Base-by-base conservation (phyloP, 345 rosid genomes). In the Stellera chamaejasme region DNA sequence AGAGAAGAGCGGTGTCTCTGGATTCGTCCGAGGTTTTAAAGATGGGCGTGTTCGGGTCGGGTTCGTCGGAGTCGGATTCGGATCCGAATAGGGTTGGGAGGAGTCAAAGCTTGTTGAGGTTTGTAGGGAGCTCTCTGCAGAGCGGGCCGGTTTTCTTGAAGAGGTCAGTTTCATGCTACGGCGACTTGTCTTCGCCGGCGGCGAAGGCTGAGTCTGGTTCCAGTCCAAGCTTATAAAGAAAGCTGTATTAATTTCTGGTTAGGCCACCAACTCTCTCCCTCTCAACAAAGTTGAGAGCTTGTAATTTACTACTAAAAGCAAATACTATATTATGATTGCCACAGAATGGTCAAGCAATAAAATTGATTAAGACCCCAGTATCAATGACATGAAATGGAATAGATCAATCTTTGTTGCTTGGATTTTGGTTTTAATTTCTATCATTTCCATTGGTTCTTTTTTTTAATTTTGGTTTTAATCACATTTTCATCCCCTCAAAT, bases 1-100 rank as follows among this genome's bases (percentile, higher is more conserved):
- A 83, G 66, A 72, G 92, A 68, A 69, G 97, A 75, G 80, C 93
- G 11, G 77, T 79, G 73, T 90, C 97, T 3, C 51, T 90, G 66
- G 82, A 84, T 76, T 84, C 80, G 25, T 43, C 74, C 43, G 74
- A 85, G 1, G 87, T 77, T 61, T 68, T 60, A 48, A 79, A 75
- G 70, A 72, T 75, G 59, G 75, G 66, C 68, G 46, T 74, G 9
- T 66, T 63, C 2, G 63, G 44, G 39, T 32, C 39, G 49, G 58
- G 60, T 59, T 32, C 47, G 62, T 60, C 61, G 6, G 54, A 66
- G 39, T 60, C 56, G 15, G 66, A n/a, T 15, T 39, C 62, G 16
- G 75, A 54, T 51, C 11, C 43, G 59, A 71, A 54, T 52, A 59
- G 60, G 68, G 66, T 11, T 23, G 58, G 69, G 46, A 69, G 79